These are phyloP conservation scores for Globisporangium radiosum DNA, from an alignment of 352 stramenopile species.

Conservation along the genomic window DNA sequence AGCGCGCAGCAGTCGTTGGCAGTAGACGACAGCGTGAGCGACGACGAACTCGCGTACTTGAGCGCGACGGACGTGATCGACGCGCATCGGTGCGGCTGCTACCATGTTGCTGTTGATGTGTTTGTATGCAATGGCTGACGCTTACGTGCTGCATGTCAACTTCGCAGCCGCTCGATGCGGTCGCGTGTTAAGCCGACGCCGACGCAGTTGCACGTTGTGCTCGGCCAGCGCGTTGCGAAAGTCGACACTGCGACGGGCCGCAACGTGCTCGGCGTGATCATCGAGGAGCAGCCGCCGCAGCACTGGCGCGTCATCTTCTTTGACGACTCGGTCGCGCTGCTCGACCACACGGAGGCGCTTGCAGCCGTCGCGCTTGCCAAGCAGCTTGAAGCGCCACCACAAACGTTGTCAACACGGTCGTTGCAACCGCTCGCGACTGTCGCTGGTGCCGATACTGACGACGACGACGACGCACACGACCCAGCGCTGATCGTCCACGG, in stretches of 20 bases:
- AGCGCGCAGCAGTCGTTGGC: too few relatives aligned
- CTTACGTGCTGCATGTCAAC: background rate
- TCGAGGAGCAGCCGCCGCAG: constrained; percentile 18
- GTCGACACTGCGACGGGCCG: constrained; percentile 17
- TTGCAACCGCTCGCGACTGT: too few relatives aligned
- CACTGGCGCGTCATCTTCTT: constrained; percentile 53
- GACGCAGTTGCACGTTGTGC: background rate
- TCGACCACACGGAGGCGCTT: constrained; percentile 24
- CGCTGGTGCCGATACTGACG: background rate
- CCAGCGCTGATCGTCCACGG: constrained; percentile 44
- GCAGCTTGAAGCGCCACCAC: constrained; percentile 6
- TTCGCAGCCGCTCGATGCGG: constrained; percentile 22
- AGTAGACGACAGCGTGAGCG: constrained; percentile 11
- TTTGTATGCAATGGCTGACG: background rate
- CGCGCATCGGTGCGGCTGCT: constrained; percentile 26
- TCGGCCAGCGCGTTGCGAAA: constrained; percentile 44
- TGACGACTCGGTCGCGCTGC: constrained; percentile 38
- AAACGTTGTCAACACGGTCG: background rate
- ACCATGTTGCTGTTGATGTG: background rate
- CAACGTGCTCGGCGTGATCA: constrained; percentile 48
- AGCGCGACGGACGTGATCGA: constrained; percentile 48
- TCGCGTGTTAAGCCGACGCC: constrained; percentile 5
- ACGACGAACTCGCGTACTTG: constrained; percentile 40
- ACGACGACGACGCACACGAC: constrained; percentile 18
- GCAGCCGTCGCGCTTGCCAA: constrained; percentile 27